Evolutionary conservation across 2,329 filamentous ascomycete genomes (phyloP), one percentile per base, ranked within the genome.

Genomic region (Pseudogymnoascus sp.): DNA sequence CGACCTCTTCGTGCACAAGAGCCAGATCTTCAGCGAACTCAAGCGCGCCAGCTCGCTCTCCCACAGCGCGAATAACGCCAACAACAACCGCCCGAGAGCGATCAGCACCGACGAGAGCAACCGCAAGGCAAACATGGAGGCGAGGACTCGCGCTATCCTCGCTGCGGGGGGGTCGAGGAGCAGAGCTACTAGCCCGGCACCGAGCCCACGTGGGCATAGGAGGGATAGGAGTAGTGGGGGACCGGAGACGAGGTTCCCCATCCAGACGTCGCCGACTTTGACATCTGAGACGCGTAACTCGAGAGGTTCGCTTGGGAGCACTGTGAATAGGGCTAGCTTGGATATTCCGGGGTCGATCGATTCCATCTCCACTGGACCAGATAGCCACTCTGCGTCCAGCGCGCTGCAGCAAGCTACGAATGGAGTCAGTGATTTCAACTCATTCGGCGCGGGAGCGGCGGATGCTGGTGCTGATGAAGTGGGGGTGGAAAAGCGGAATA

Each of bases 51-150:
- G 88, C 46, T 84, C 84, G 8, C 80, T 90, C 16, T 85, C 82
- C 11, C 85, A 89, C 69, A 83, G 84, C n/a, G 80, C 82, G 46
- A 40, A 38, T n/a, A 42, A 40, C 25, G 87, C 87, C 1, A 77
- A 80, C n/a, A 79, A 79, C 59, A 79, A 79, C 59, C 87, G 91
- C 43, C 89, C 90, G 23, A 88, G 95, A 59, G 93, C 93, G 31
- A 90, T 97, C 71, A 96, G 91, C 74, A 96, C 92, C 0, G 92
- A 99, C 73, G 95, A 99, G 80, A 96, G 91, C 77, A 96, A 96
- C 76, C 89, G 95, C 65, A 91, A 92, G 71, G 91, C 91, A 49
- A 88, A 96, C 68, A 93, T 96, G 86, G 93, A 97, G 76, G 95
- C 96, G 74, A 87, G 95, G 61, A 90, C 91, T 74, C 87, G 91